phyloP scores from a whole-genome alignment of 2,329 filamentous ascomycete species.

The Trichoderma brevicompactum region DNA sequence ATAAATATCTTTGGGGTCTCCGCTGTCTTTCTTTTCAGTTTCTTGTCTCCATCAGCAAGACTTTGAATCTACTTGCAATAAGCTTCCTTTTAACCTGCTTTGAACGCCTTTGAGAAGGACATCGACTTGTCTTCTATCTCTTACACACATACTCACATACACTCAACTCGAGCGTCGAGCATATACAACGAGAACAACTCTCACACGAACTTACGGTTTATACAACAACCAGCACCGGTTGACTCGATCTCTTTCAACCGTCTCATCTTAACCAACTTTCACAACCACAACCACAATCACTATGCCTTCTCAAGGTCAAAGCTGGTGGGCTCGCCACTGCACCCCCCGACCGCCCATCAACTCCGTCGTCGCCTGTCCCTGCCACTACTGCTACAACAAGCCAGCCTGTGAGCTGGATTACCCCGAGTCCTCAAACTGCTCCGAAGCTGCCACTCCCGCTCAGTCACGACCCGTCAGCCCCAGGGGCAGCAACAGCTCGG shows the following conservation, averaged over 20 bases:
- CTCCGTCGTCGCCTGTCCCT: slow-evolving; percentile 43
- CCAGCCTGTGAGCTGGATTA: slow-evolving; percentile 7
- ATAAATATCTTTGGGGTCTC: not conserved
- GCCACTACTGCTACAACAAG: slow-evolving; percentile 42
- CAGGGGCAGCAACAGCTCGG: not conserved
- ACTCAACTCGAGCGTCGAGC: not conserved
- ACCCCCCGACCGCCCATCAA: slow-evolving; percentile 46
- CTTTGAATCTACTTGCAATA: not conserved
- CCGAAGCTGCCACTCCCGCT: slow-evolving; percentile 4
- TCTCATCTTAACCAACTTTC: no score
- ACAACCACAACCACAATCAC: slow-evolving; percentile 25
- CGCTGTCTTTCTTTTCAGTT: not conserved
- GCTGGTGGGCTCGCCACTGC: slow-evolving; percentile 49
- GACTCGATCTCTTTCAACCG: not conserved
- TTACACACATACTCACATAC: slow-evolving; percentile 5
- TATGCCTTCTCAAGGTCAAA: slow-evolving; percentile 42
- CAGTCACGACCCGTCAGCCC: slow-evolving; percentile 17
- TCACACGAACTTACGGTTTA: no score
- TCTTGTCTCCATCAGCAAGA: not conserved
- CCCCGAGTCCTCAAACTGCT: not conserved
- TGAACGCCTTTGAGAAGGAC: not conserved
- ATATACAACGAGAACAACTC: no score
- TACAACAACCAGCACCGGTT: not conserved
- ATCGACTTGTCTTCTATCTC: not conserved
- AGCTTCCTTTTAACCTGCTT: not conserved